Evolutionary conservation across 1,284 basidiomycete genomes (phyloP).

Genomic region (Clitocybe nebularis): DNA sequence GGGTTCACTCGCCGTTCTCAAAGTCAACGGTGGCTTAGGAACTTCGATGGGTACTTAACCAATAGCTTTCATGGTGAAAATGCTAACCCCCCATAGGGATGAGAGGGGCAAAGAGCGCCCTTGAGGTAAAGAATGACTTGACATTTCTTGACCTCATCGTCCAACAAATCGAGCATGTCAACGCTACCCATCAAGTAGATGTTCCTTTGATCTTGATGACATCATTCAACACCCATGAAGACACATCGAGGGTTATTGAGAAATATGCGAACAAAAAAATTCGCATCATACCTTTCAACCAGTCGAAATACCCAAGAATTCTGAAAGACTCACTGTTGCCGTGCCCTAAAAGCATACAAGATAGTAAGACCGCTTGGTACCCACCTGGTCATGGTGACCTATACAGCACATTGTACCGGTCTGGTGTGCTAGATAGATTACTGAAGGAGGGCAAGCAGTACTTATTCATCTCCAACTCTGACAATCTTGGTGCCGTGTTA

Average conservation of each 20-base stretch:
- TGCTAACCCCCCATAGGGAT: constrained; percentile 48
- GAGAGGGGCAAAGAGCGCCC: constrained; percentile 88
- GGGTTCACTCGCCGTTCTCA: constrained; percentile 94
- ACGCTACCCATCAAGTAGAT: constrained; percentile 67
- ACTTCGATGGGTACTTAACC: constrained; percentile 80
- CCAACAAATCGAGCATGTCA: constrained; percentile 90
- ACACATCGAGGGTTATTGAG: constrained; percentile 95
- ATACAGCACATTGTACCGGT: constrained; percentile 92
- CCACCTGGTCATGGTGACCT: constrained; percentile 98
- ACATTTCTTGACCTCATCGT: constrained; percentile 97
- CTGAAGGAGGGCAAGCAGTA: constrained; percentile 96
- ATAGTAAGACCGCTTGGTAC: constrained; percentile 96
- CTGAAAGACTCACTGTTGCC: constrained; percentile 93
- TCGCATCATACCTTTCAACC: constrained; percentile 93
- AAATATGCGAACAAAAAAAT: constrained; percentile 98
- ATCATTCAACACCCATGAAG: constrained; percentile 98
- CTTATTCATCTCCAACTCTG: constrained; percentile 98
- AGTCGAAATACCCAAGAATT: constrained; percentile 96
- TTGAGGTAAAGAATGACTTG: constrained; percentile 94
- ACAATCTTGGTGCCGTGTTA: constrained; percentile 96
- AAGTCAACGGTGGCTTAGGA: constrained; percentile 98
- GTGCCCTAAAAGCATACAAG: constrained; percentile 77
- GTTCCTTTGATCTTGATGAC: constrained; percentile 99
- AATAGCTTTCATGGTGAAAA: not conserved
- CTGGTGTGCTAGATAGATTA: constrained; percentile 92